Evolutionary conservation across 2,329 filamentous ascomycete genomes (phyloP).

Genomic region (Pezicula radicicola): DNA sequence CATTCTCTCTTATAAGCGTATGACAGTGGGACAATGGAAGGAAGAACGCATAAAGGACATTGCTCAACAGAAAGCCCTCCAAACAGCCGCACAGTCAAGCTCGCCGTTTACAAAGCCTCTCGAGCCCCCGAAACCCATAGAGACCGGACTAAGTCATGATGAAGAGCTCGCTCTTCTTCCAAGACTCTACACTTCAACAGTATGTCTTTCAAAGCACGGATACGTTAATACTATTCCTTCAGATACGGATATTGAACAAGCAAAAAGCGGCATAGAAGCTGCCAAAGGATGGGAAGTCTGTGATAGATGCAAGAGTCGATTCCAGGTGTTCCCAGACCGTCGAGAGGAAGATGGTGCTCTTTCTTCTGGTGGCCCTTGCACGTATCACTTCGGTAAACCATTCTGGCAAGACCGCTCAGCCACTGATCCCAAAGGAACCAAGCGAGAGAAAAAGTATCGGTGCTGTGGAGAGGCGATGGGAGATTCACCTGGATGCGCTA

Average conservation of each 20-base stretch:
- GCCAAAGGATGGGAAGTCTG: constrained; percentile 82
- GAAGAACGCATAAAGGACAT: constrained; percentile 52
- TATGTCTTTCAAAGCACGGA: constrained; percentile 62
- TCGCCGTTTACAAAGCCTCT: constrained; percentile 26
- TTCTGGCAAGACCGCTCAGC: constrained; percentile 50
- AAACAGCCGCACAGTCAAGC: constrained; percentile 29
- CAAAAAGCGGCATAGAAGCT: constrained; percentile 61
- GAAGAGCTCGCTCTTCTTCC: constrained; percentile 68
- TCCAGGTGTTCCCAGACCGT: constrained; percentile 88
- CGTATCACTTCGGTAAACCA: constrained; percentile 74
- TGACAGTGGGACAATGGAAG: constrained; percentile 70
- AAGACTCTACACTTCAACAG: constrained; percentile 61
- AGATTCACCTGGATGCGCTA: constrained; percentile 71
- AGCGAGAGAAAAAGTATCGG: constrained; percentile 60
- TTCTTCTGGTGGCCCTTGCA: constrained; percentile 74
- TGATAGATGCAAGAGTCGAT: constrained; percentile 80
- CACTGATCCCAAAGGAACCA: constrained; percentile 49
- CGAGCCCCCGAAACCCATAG: constrained; percentile 48
- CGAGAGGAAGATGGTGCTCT: constrained; percentile 73
- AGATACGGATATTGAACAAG: constrained; percentile 61
- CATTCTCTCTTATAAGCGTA: constrained; percentile 72
- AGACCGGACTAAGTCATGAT: constrained; percentile 64
- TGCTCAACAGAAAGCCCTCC: constrained; percentile 25
- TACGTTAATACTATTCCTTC: constrained; percentile 72
- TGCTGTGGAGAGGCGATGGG: constrained; percentile 80